A percentile compares a stretch with the other conserved stretches of the same genome.
phyloP scores from a whole-genome alignment of 352 stramenopile genomes.

The Phytophthora brassicae region DNA sequence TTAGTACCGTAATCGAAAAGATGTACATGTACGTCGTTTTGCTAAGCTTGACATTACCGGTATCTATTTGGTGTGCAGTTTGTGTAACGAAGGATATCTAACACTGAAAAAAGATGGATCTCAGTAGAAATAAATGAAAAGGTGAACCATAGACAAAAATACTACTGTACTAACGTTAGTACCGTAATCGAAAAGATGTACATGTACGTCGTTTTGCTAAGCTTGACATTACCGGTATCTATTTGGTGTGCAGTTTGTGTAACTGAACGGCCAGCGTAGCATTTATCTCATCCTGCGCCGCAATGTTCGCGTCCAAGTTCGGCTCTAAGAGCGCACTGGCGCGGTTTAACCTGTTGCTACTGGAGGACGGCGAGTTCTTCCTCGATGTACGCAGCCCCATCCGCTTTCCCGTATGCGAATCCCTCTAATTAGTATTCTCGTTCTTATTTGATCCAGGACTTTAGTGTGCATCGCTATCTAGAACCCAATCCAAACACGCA shows the following conservation, averaged over 20 bases:
- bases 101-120: too few species aligned
- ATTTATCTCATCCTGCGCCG: background rate
- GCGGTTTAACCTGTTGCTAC: conserved; percentile 92
- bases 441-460: conserved; percentile 55
- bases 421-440: background rate
- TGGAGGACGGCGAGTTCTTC: conserved; percentile 95
- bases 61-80: too few species aligned
- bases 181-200: too few species aligned
- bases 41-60: too few species aligned
- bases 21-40: too few species aligned
- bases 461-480: conserved; percentile 79
- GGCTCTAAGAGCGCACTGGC: conserved; percentile 55
- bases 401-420: background rate
- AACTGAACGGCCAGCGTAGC: conserved; percentile 1
- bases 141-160: too few species aligned
- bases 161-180: too few species aligned
- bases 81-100: too few species aligned
- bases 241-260: conserved; percentile 22
- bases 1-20: too few species aligned
- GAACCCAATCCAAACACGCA: conserved; percentile 54
- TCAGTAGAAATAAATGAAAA: too few species aligned
- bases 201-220: too few species aligned
- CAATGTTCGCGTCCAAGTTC: conserved; percentile 46
- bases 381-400: conserved; percentile 68
- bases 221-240: too few species aligned